Percentiles rank a stretch among this genome's conserved stretches.
Conservation (phyloP, 495 filamentous ascomycete species). For the Aspergillus hancockii region DNA sequence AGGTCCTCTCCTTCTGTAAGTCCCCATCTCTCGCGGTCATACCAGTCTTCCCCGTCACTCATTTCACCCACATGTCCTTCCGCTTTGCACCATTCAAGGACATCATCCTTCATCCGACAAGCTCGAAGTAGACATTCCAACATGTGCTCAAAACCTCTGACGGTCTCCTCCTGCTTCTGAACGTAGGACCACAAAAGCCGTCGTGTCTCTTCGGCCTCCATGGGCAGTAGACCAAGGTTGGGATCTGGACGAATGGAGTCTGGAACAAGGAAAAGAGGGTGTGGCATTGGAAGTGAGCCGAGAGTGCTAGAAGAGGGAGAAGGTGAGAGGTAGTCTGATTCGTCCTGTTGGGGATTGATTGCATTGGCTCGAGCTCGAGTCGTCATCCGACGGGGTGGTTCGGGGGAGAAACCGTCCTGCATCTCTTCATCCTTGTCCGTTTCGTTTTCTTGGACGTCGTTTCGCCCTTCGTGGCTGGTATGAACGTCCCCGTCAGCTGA, state of each 20-base stretch:
- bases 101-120: conserved; percentile 73
- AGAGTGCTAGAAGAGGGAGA: conserved; percentile 51
- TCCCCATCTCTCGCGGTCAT: conserved; percentile 87
- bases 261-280: conserved; percentile 83
- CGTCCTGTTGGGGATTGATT: conserved; percentile 32
- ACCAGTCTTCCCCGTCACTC: conserved; percentile 96
- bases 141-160: conserved; percentile 74
- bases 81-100: conserved; percentile 84
- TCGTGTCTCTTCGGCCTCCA: conserved; percentile 87
- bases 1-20: conserved; percentile 71
- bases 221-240: conserved; percentile 74
- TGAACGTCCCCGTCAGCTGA: conserved; percentile 17
- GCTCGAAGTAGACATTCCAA: conserved; percentile 75
- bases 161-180: conserved; percentile 94
- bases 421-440: conserved; percentile 39
- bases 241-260: conserved; percentile 68
- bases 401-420: conserved; percentile 38
- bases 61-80: conserved; percentile 84
- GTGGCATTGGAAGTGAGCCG: conserved; percentile 57
- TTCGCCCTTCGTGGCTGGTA: neutral
- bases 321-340: conserved; percentile 39
- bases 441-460: conserved; percentile 23
- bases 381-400: conserved; percentile 65
- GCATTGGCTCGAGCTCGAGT: conserved; percentile 67
- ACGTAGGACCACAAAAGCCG: conserved; percentile 81